These are phyloP conservation scores for Eucalyptus regnans DNA, from an alignment of 345 rosid genomes.

Conservation along the genomic window DNA sequence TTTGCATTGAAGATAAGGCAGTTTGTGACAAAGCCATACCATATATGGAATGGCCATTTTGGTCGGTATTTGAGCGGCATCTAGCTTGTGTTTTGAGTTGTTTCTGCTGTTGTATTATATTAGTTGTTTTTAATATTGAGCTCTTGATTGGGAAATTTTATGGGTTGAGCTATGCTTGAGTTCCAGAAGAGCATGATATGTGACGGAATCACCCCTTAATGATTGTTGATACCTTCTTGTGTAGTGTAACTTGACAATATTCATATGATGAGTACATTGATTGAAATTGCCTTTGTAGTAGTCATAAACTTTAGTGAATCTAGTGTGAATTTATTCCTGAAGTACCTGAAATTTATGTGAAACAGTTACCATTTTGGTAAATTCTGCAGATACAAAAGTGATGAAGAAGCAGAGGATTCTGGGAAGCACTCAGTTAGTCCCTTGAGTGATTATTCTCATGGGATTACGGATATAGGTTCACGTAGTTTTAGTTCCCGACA, in stretches of 20 bases:
- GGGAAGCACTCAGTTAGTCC: slow-evolving; percentile 52
- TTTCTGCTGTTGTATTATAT: background rate
- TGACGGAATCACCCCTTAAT: background rate
- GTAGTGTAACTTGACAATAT: background rate
- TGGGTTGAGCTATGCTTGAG: background rate
- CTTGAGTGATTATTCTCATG: slow-evolving; percentile 52
- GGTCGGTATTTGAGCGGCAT: background rate
- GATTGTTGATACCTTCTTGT: background rate
- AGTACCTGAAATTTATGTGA: background rate
- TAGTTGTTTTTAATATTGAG: background rate
- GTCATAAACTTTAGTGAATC: background rate
- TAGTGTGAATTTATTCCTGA: background rate
- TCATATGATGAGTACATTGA: background rate
- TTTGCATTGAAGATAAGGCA: background rate
- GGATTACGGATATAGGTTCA: slow-evolving; percentile 63
- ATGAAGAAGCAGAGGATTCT: slow-evolving; percentile 58
- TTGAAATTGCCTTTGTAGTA: background rate
- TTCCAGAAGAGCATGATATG: background rate
- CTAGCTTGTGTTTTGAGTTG: background rate
- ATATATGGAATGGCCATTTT: background rate
- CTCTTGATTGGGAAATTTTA: background rate
- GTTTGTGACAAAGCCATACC: background rate
- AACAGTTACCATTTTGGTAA: background rate
- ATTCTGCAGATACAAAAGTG: slow-evolving; percentile 44
- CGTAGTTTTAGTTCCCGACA: slow-evolving; percentile 74